These are phyloP conservation scores for Candida cerambycidarum DNA, from an alignment of 805 yeast species.

Conservation along the genomic window DNA sequence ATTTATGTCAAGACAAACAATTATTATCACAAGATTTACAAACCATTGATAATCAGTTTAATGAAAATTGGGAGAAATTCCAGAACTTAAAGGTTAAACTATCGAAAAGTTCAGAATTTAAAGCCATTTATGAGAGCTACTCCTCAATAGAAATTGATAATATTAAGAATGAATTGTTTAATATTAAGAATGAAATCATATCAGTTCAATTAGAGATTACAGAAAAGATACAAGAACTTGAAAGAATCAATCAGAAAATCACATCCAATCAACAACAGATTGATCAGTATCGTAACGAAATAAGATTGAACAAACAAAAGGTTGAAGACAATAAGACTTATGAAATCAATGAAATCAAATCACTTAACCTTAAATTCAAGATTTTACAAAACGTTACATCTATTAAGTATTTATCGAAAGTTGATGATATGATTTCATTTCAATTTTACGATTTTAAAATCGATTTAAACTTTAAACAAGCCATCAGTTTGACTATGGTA, in stretches of 20 bases:
- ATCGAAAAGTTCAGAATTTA: conserved; percentile 17
- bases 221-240: conserved; percentile 3
- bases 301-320: conserved; percentile 8
- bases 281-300: conserved; percentile 10
- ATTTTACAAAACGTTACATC: conserved; percentile 28
- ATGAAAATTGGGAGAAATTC: conserved; percentile 12
- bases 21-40: conserved; percentile 5
- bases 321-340: conserved; percentile 18
- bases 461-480: conserved; percentile 1
- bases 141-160: conserved; percentile 12
- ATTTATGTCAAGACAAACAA: conserved; percentile 12
- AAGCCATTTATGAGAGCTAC: conserved; percentile 10
- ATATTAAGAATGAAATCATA: conserved; percentile 13
- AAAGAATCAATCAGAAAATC: background rate
- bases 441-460: conserved; percentile 14
- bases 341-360: conserved; percentile 20
- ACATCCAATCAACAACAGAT: conserved; percentile 1
- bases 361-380: conserved; percentile 21
- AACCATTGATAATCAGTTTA: conserved; percentile 10
- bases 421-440: conserved; percentile 3
- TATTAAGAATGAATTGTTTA: conserved; percentile 13
- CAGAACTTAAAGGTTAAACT: conserved; percentile 18
- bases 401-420: conserved; percentile 15
- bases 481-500: background rate
- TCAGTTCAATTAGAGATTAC: conserved; percentile 15